These are phyloP conservation scores for Malassezia yamatoensis DNA, from an alignment of 1,284 basidiomycete species.

Conservation along the genomic window DNA sequence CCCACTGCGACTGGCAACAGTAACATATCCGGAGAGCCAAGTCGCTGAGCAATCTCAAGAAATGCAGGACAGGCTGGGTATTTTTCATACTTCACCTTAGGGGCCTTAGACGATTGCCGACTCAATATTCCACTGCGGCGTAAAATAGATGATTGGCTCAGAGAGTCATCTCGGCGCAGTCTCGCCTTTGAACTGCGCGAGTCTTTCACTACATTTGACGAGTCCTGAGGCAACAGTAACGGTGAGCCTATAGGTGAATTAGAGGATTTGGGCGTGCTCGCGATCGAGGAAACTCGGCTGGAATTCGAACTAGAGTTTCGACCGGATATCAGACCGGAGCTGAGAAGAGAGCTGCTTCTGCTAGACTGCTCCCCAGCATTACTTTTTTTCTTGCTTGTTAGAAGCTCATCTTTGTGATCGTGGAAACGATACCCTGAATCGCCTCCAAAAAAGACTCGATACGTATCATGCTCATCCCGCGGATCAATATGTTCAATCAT, in stretches of 20 bases:
- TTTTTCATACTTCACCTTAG: background rate
- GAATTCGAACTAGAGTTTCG: background rate
- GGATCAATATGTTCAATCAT: constrained; percentile 22
- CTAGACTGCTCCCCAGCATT: no score
- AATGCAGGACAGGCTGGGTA: constrained; percentile 41
- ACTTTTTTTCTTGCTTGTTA: background rate
- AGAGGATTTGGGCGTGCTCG: background rate
- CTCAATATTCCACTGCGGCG: no score
- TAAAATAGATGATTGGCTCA: background rate
- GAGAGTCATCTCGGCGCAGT: background rate
- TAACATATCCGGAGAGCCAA: constrained; percentile 29
- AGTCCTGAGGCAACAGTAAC: background rate
- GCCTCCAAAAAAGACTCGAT: constrained; percentile 38
- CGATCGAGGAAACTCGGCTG: background rate
- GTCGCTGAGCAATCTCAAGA: constrained; percentile 21
- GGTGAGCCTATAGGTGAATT: background rate
- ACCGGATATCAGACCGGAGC: no score
- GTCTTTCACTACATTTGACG: background rate
- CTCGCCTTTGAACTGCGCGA: background rate
- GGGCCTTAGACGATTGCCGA: background rate
- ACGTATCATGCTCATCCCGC: constrained; percentile 4
- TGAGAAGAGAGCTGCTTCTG: no score
- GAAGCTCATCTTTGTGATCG: background rate
- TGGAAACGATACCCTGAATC: constrained; percentile 43
- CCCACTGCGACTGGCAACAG: constrained; percentile 44